A percentile compares a stretch with the other conserved stretches of the same genome.
Evolutionary conservation across 352 stramenopile genomes (phyloP).

Genomic region (Phytophthora niederhauseri): DNA sequence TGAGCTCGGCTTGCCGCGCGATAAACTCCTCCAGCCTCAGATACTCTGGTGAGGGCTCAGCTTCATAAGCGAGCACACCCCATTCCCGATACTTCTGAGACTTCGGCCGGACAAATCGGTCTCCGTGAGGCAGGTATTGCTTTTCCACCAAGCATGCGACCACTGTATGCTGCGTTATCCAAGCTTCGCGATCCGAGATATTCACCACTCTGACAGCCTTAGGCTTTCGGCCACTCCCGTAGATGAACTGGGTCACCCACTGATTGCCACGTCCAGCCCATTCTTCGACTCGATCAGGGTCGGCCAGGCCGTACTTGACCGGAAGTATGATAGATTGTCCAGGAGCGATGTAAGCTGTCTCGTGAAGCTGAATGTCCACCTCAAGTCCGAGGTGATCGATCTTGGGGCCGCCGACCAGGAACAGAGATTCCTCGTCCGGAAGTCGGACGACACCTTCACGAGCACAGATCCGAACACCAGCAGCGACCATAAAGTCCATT

Average conservation of each 20-base stretch:
- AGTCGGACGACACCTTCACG: constrained; percentile 13
- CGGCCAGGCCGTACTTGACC: background rate
- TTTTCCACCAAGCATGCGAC: constrained; percentile 4
- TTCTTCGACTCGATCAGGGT: background rate
- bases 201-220: constrained; percentile 4
- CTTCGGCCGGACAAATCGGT: background rate
- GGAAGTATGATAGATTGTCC: background rate
- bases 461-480: constrained; percentile 21
- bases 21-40: background rate
- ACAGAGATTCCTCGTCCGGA: constrained; percentile 11
- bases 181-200: background rate
- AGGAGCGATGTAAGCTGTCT: background rate
- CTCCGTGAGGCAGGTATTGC: background rate
- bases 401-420: background rate
- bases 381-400: background rate
- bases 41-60: constrained; percentile 3
- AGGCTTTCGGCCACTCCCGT: background rate
- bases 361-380: background rate
- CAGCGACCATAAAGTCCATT: constrained; percentile 37
- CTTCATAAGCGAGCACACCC: background rate
- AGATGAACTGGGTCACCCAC: background rate
- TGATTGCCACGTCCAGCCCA: background rate
- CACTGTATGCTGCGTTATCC: background rate
- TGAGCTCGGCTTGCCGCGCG: background rate
- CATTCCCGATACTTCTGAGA: constrained; percentile 8